Percentiles rank a stretch among this genome's conserved stretches.
These are phyloP conservation scores for Fusarium oligoseptatum DNA, from an alignment of 2,329 filamentous ascomycete species.

Conservation along the genomic window DNA sequence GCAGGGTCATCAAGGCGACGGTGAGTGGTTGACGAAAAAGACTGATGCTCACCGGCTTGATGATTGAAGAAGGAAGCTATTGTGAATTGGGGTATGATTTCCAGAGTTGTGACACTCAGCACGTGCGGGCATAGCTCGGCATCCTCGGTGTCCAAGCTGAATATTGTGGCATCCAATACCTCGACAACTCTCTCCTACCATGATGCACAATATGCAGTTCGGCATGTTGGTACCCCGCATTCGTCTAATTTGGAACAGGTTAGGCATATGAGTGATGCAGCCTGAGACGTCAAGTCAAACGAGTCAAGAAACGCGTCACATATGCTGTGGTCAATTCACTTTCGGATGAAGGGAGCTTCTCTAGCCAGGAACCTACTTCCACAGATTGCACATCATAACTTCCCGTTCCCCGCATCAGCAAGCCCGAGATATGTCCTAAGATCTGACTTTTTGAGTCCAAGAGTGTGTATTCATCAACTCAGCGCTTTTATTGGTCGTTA, in stretches of 20 bases:
- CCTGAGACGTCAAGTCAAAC: not conserved
- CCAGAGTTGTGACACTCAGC: not conserved
- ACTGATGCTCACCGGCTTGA: not conserved
- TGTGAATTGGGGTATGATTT: not conserved
- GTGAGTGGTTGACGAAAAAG: constrained; percentile 20
- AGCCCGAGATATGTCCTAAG: not conserved
- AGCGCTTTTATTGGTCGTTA: not conserved
- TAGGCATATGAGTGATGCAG: not conserved
- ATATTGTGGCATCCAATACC: not conserved
- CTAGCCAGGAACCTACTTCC: not conserved
- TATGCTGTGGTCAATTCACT: not conserved
- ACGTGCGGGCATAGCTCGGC: constrained; percentile 25
- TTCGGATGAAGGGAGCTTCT: not conserved
- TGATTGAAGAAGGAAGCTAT: no score
- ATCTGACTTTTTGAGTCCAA: not conserved
- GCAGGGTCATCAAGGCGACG: constrained; percentile 16
- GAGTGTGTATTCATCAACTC: not conserved
- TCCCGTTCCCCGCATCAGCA: not conserved
- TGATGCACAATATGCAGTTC: not conserved
- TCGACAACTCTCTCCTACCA: not conserved
- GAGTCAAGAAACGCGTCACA: not conserved
- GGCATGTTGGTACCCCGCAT: constrained; percentile 15
- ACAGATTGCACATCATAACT: not conserved
- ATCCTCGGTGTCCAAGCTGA: constrained; percentile 16
- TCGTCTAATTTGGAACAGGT: constrained; percentile 2